A percentile compares a stretch with the other conserved stretches of the same genome.
phyloP scores from a whole-genome alignment of 805 yeast species.

The Lachancea mirantina region DNA sequence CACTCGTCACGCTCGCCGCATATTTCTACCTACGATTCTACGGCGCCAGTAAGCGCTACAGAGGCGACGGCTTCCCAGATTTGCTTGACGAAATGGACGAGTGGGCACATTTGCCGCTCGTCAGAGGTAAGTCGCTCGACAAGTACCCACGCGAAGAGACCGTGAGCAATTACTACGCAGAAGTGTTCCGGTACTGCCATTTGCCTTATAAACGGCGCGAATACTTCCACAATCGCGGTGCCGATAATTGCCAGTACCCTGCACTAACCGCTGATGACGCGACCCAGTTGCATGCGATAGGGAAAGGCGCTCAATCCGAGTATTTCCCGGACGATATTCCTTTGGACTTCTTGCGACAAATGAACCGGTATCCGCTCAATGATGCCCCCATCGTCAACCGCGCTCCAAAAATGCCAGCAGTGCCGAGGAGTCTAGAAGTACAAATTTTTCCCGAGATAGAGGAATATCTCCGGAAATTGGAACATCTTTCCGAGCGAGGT shows the following conservation, averaged over 20 bases:
- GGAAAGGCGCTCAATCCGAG: slow-evolving; percentile 5
- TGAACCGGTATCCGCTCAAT: slow-evolving; percentile 13
- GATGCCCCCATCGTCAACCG: slow-evolving; percentile 11
- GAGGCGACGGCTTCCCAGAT: slow-evolving; percentile 29
- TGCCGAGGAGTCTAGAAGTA: slow-evolving; percentile 15
- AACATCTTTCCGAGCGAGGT: slow-evolving; percentile 13
- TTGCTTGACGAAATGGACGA: slow-evolving; percentile 11
- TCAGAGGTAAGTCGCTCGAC: slow-evolving; percentile 22
- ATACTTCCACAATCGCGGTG: slow-evolving; percentile 16
- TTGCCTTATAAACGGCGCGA: slow-evolving; percentile 26
- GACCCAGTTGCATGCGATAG: slow-evolving; percentile 5
- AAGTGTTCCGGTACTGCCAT: slow-evolving; percentile 27
- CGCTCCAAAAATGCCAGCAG: slow-evolving; percentile 20
- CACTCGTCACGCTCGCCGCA: slow-evolving; percentile 25
- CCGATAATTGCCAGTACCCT: slow-evolving; percentile 10
- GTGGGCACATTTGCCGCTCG: slow-evolving; percentile 21
- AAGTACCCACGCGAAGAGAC: slow-evolving; percentile 28
- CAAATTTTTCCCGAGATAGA: slow-evolving; percentile 29
- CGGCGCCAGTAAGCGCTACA: slow-evolving; percentile 19
- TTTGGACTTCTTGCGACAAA: slow-evolving; percentile 17
- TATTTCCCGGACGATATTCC: slow-evolving; percentile 20
- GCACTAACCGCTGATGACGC: slow-evolving; percentile 1
- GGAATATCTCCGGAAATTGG: slow-evolving; percentile 13
- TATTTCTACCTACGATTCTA: slow-evolving; percentile 27
- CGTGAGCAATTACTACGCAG: slow-evolving; percentile 22